Percentiles rank a stretch among this genome's conserved stretches.
These are phyloP conservation scores for Tolypocladium nubicola DNA, from an alignment of 2,329 filamentous ascomycete species.

Conservation along the genomic window DNA sequence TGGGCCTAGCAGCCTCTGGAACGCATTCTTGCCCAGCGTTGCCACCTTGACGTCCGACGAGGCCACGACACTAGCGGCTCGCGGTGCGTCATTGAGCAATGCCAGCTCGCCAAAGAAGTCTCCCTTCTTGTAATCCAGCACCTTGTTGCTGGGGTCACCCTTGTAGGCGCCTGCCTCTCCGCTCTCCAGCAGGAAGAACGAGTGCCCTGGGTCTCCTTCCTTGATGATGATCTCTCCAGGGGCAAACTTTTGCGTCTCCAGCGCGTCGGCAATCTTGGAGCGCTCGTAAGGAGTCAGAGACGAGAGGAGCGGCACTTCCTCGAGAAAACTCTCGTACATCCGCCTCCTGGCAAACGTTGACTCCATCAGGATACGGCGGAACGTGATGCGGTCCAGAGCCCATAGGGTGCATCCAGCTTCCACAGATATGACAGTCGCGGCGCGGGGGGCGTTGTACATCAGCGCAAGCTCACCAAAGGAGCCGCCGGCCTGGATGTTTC, in stretches of 20 bases:
- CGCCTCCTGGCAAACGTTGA: constrained; percentile 90
- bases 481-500: constrained; percentile 72
- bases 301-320: constrained; percentile 79
- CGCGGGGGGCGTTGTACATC: constrained; percentile 97
- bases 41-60: constrained; percentile 87
- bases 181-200: constrained; percentile 82
- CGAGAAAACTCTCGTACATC: constrained; percentile 95
- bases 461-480: constrained; percentile 94
- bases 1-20: constrained; percentile 84
- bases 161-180: constrained; percentile 85
- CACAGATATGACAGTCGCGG: constrained; percentile 81
- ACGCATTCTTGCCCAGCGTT: constrained; percentile 83
- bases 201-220: constrained; percentile 83
- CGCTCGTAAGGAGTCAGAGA: constrained; percentile 85
- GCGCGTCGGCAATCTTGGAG: constrained; percentile 91
- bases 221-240: constrained; percentile 74
- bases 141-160: constrained; percentile 54
- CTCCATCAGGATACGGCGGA: constrained; percentile 97
- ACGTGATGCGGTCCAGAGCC: constrained; percentile 91
- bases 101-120: constrained; percentile 97
- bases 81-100: constrained; percentile 82
- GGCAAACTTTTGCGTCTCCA: constrained; percentile 82
- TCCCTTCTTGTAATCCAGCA: constrained; percentile 79
- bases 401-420: constrained; percentile 74
- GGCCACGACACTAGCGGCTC: constrained; percentile 80